Evolutionary conservation across 345 rosid genomes (phyloP).

Genomic region (Linum usitatissimum): DNA sequence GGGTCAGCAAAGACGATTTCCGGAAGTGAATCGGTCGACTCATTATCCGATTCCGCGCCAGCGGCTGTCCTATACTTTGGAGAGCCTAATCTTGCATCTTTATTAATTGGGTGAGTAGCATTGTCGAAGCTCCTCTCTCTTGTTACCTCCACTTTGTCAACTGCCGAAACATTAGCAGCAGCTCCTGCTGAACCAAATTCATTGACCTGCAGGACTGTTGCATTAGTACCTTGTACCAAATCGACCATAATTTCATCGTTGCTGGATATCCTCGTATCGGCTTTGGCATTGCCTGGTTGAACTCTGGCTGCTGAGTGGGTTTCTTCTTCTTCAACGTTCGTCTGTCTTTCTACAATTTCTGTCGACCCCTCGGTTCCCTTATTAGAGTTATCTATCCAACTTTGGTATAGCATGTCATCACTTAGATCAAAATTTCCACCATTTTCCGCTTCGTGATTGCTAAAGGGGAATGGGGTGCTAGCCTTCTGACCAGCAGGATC

Average conservation of each 20-base stretch:
- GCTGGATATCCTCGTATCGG: slow-evolving; percentile 7
- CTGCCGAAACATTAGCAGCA: slow-evolving; percentile 9
- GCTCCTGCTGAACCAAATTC: slow-evolving; percentile 21
- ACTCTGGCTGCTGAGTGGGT: neutral
- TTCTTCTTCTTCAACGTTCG: slow-evolving; percentile 8
- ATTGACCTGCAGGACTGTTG: slow-evolving; percentile 16
- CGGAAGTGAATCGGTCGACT: slow-evolving; percentile 32
- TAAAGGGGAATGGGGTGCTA: slow-evolving; percentile 17
- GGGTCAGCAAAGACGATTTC: slow-evolving; percentile 38
- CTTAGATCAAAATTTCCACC: slow-evolving; percentile 19
- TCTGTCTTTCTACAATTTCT: slow-evolving; percentile 13
- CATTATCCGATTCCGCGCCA: slow-evolving; percentile 17
- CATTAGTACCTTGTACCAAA: slow-evolving; percentile 17
- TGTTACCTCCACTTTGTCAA: slow-evolving; percentile 7
- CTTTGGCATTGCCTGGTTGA: slow-evolving; percentile 13
- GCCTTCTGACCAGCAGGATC: slow-evolving; percentile 17
- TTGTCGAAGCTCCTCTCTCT: neutral
- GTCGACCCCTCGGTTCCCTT: slow-evolving; percentile 15
- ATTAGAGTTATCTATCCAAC: slow-evolving; percentile 26
- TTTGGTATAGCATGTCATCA: slow-evolving; percentile 26
- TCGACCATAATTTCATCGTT: slow-evolving; percentile 25
- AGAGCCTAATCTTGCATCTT: slow-evolving; percentile 1
- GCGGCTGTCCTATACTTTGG: slow-evolving; percentile 14
- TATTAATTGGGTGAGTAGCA: neutral
- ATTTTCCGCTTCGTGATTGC: slow-evolving; percentile 15